A percentile compares a stretch with the other conserved stretches of the same genome.
These are phyloP conservation scores for Colletotrichum agaves DNA, from an alignment of 2,329 filamentous ascomycete species.

Conservation along the genomic window DNA sequence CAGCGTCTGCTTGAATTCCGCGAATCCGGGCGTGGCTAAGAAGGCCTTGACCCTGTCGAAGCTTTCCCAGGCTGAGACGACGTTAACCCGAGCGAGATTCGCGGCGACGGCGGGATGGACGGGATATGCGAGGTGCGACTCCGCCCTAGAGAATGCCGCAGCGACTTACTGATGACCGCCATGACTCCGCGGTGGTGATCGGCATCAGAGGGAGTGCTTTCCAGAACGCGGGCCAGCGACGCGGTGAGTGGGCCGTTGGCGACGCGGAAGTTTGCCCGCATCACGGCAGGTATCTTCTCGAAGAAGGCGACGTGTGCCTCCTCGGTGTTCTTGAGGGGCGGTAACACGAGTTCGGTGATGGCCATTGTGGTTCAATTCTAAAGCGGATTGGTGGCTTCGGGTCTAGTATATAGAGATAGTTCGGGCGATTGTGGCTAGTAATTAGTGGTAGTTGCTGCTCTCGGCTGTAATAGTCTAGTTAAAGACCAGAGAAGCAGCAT, in stretches of 20 bases:
- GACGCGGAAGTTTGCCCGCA: neutral
- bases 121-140: no score
- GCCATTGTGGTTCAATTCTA: neutral
- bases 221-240: conserved; percentile 3
- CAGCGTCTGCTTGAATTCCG: neutral
- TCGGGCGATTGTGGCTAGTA: no score
- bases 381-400: no score
- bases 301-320: neutral
- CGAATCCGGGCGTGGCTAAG: neutral
- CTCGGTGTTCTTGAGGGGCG: neutral
- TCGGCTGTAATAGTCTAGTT: no score
- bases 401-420: neutral
- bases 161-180: conserved; percentile 10
- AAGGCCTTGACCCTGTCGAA: conserved; percentile 2
- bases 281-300: neutral
- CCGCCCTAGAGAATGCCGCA: no score
- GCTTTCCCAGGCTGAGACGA: conserved; percentile 12
- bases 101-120: no score
- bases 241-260: neutral
- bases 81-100: no score
- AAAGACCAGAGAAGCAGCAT: no score
- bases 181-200: conserved; percentile 12
- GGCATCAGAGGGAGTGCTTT: conserved; percentile 1
- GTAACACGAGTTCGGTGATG: conserved; percentile 14
- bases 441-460: no score